Evolutionary conservation across 176 grass and related monocot genomes (phyloP).

Genomic region (Lolium multiflorum): DNA sequence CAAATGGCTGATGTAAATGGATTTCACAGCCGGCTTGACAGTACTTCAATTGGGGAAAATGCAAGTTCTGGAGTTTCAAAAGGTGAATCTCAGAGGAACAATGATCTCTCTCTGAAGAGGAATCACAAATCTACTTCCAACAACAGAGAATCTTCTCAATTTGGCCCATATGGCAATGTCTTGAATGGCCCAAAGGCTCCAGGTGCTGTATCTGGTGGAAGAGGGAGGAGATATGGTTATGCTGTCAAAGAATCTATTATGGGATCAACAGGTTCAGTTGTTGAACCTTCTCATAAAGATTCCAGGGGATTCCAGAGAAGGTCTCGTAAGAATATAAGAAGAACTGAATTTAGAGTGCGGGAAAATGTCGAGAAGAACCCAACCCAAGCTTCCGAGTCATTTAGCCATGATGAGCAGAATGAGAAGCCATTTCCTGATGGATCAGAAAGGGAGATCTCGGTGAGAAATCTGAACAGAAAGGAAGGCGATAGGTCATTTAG

Average conservation of each 20-base stretch:
- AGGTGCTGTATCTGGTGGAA: constrained; percentile 51
- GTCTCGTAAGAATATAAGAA: constrained; percentile 65
- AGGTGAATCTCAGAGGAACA: constrained; percentile 44
- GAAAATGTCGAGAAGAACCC: constrained; percentile 73
- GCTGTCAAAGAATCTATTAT: constrained; percentile 57
- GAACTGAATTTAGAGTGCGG: constrained; percentile 82
- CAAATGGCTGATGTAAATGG: constrained; percentile 53
- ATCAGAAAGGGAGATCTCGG: constrained; percentile 46
- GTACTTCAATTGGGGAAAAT: constrained; percentile 29
- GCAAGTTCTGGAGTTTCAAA: constrained; percentile 31
- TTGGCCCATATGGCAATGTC: constrained; percentile 51
- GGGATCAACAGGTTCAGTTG: constrained; percentile 52
- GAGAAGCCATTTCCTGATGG: constrained; percentile 43
- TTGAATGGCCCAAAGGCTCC: constrained; percentile 47
- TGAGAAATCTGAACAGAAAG: constrained; percentile 57
- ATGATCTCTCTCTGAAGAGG: constrained; percentile 46
- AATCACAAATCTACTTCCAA: constrained; percentile 50
- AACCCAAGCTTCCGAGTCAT: constrained; percentile 46
- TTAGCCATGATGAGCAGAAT: constrained; percentile 55
- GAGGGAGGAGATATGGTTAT: constrained; percentile 80
- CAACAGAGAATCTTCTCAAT: constrained; percentile 61
- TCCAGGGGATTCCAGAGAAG: constrained; percentile 70
- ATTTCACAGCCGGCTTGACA: constrained; percentile 42
- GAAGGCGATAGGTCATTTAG: constrained; percentile 50
- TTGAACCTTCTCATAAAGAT: constrained; percentile 66